A percentile compares a stretch with the other conserved stretches of the same genome.
Conservation (phyloP, 805 yeast species). For the Kodamaea jinghongensis region DNA sequence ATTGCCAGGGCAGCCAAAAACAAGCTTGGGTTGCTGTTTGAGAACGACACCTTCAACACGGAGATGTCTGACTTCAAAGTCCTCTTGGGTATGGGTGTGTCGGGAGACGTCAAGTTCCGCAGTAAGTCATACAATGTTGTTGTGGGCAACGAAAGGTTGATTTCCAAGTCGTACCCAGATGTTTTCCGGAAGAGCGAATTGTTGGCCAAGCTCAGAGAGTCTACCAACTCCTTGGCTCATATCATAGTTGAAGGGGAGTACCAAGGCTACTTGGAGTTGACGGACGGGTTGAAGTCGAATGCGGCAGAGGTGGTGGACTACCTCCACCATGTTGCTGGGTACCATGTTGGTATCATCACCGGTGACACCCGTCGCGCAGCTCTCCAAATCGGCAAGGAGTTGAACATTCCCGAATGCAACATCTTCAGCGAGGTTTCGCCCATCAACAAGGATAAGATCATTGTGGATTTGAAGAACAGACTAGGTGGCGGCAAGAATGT, state of each 20-base stretch:
- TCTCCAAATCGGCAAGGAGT: slow-evolving; percentile 54
- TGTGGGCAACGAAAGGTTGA: slow-evolving; percentile 53
- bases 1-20: slow-evolving; percentile 42
- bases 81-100: slow-evolving; percentile 46
- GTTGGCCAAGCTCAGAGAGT: slow-evolving; percentile 17
- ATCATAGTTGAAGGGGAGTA: slow-evolving; percentile 57
- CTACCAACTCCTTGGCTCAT: slow-evolving; percentile 47
- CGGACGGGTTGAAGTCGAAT: slow-evolving; percentile 67
- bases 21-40: slow-evolving; percentile 26
- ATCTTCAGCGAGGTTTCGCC: slow-evolving; percentile 80
- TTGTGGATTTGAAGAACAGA: slow-evolving; percentile 52
- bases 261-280: slow-evolving; percentile 63
- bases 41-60: slow-evolving; percentile 30
- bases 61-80: slow-evolving; percentile 34
- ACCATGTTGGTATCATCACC: slow-evolving; percentile 78
- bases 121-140: slow-evolving; percentile 27
- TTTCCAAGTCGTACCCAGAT: slow-evolving; percentile 24
- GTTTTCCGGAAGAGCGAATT: slow-evolving; percentile 11
- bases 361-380: slow-evolving; percentile 79
- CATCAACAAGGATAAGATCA: slow-evolving; percentile 66
- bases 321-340: slow-evolving; percentile 47
- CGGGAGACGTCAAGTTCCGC: slow-evolving; percentile 35
- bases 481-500: slow-evolving; percentile 30
- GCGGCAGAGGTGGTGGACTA: slow-evolving; percentile 58
- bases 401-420: slow-evolving; percentile 63